Conservation (phyloP, 2,329 filamentous ascomycete species). For the Cytospora leucostoma region DNA sequence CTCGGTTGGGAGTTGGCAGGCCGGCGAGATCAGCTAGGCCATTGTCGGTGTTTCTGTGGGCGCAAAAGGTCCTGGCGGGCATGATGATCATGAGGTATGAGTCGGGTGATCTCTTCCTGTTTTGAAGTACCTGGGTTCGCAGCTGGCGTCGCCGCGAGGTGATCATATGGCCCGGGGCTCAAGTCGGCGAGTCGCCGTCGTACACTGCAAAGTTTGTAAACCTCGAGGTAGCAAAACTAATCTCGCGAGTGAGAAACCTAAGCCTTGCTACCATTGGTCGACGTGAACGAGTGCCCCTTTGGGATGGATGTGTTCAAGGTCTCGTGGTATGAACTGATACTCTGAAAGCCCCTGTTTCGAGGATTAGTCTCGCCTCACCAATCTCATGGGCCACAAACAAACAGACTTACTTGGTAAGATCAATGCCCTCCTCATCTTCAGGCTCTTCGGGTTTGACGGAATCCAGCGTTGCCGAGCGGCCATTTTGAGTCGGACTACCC, state of each 20-base stretch:
- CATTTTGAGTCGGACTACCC: slow-evolving; percentile 50
- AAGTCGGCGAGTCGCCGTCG: neutral
- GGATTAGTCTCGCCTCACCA: neutral
- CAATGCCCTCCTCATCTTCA: slow-evolving; percentile 56
- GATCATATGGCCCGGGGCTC: neutral
- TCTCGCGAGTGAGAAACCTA: slow-evolving; percentile 2
- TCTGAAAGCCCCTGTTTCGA: slow-evolving; percentile 60
- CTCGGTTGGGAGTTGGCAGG: neutral
- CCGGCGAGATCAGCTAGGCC: neutral
- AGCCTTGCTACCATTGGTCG: slow-evolving; percentile 19
- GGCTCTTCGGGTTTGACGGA: slow-evolving; percentile 30
- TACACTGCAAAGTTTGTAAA: neutral
- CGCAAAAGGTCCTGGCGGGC: neutral
- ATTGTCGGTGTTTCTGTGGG: neutral
- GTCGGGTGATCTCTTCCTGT: neutral
- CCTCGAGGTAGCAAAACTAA: neutral
- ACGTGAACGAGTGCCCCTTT: slow-evolving; percentile 27
- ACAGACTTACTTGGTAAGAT: slow-evolving; percentile 58
- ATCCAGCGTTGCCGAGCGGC: slow-evolving; percentile 32
- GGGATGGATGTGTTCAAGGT: slow-evolving; percentile 40
- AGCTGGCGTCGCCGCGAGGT: neutral
- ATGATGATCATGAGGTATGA: neutral
- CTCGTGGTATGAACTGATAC: slow-evolving; percentile 64
- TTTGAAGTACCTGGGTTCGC: neutral
- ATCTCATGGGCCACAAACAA: neutral